Evolutionary conservation across 2,329 filamentous ascomycete species (phyloP), one percentile per base, ranked within the genome.

Genomic region (Sporothrix pallida): DNA sequence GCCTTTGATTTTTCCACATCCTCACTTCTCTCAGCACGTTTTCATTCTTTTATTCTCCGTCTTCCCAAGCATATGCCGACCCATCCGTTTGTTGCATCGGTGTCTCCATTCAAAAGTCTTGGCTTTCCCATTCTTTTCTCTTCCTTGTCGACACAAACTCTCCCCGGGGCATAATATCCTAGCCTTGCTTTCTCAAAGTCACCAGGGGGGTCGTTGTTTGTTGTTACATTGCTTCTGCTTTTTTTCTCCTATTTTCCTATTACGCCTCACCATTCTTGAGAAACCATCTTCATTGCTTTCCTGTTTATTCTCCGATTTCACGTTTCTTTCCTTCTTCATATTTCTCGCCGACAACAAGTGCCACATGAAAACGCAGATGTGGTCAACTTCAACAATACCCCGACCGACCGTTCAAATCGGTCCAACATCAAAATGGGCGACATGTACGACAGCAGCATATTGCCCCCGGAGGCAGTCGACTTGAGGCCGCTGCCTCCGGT

Each of bases 401-500:
- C 31, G n/a, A 46, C 10, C 26, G 52, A 46, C 68, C 68, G 67
- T 42, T 50, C 50, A 70, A 46, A 5, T 58, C 52, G 50, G 17
- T 42, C 31, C 31, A 37, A 42, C 58, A 42, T 26, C 26, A 42
- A 20, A 17, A 70, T 23, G 17, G 67, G 65, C 60, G 46, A 56
- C 13, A 20, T 46, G 23, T 42, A 42, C 72, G 68, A 56, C 46
- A 17, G 17, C 7, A 26, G 12, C 12, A 46, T 71, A 15, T 72
- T 76, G 23, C 31, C 74, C 50, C 69, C 72, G 10, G 75, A 75
- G 20, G 78, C 74, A 67, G 75, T 70, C 67, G 73, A 74, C 48
- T 73, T 81, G 67, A 56, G 17, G 9, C 75, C 77, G n/a, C 75
- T 80, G 8, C 77, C 78, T 0, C 23, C 20, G 1, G 72, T 65